Evolutionary conservation across 1,284 basidiomycete genomes (phyloP).

Genomic region (Bondarzewia mesenterica): DNA sequence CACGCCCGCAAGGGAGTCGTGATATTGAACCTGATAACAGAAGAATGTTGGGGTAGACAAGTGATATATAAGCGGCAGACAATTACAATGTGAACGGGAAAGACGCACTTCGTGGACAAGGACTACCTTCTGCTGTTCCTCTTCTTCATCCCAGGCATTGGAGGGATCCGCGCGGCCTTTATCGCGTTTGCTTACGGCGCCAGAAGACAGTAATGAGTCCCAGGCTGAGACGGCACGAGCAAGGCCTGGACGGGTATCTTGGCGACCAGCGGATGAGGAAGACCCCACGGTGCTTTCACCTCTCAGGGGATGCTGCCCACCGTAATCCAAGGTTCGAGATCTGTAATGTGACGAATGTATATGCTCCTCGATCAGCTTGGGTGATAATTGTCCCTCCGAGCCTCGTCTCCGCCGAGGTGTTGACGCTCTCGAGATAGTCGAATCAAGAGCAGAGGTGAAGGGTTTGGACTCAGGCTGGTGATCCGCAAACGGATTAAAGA

Average conservation of each 20-base stretch:
- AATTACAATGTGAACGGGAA: neutral
- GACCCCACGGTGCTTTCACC: slow-evolving; percentile 1
- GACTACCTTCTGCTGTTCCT: slow-evolving; percentile 37
- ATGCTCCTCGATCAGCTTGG: neutral
- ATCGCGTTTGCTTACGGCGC: neutral
- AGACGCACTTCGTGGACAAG: slow-evolving; percentile 44
- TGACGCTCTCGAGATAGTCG: neutral
- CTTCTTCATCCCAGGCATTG: slow-evolving; percentile 5
- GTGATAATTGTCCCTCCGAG: slow-evolving; percentile 8
- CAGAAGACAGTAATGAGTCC: neutral
- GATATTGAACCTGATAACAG: slow-evolving; percentile 54
- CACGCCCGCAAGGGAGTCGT: slow-evolving; percentile 78
- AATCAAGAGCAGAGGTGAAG: slow-evolving; percentile 12
- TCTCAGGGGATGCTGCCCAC: slow-evolving; percentile 10
- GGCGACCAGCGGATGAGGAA: slow-evolving; percentile 5
- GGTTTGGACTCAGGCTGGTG: slow-evolving; percentile 3
- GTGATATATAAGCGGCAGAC: neutral
- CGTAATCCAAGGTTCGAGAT: slow-evolving; percentile 18
- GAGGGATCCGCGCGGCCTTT: slow-evolving; percentile 7
- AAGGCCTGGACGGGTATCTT: slow-evolving; percentile 23
- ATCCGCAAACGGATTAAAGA: slow-evolving; percentile 4
- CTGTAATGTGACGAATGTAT: slow-evolving; percentile 14
- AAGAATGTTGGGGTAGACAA: neutral
- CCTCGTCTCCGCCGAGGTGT: slow-evolving; percentile 8
- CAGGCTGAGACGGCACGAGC: slow-evolving; percentile 17